phyloP scores from a whole-genome alignment of 208 protist species.

The Porcisia deanei region DNA sequence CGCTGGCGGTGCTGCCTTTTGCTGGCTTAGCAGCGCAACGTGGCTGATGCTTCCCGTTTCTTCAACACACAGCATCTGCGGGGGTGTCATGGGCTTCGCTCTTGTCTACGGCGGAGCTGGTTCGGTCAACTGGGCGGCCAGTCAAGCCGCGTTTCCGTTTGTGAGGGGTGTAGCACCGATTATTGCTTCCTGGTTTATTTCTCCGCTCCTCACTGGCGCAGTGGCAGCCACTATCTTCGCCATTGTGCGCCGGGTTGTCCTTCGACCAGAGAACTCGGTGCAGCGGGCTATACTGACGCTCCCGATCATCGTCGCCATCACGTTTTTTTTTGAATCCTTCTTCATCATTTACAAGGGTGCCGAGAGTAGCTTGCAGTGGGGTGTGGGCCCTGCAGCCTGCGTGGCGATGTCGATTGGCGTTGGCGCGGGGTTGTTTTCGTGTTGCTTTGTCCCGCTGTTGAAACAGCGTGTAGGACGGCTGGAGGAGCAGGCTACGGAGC shows the following conservation, averaged over 20 bases:
- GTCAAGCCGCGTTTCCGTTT: constrained; percentile 62
- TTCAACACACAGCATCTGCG: constrained; percentile 82
- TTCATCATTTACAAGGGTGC: constrained; percentile 82
- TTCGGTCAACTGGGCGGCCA: constrained; percentile 63
- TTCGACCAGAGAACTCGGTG: constrained; percentile 54
- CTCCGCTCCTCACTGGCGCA: constrained; percentile 60
- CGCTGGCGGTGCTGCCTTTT: constrained; percentile 60
- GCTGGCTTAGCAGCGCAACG: constrained; percentile 67
- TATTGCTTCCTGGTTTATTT: constrained; percentile 84
- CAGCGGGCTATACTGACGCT: constrained; percentile 56
- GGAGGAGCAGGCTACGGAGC: constrained; percentile 31
- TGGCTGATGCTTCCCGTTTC: constrained; percentile 71
- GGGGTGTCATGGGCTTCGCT: constrained; percentile 80
- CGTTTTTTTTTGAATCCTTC: constrained; percentile 83
- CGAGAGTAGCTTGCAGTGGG: constrained; percentile 59
- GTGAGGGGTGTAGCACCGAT: constrained; percentile 75
- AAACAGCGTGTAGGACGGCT: constrained; percentile 39
- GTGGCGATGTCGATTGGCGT: constrained; percentile 54
- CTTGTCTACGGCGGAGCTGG: constrained; percentile 69
- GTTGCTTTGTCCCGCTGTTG: constrained; percentile 59
- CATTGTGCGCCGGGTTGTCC: constrained; percentile 49
- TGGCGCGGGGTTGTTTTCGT: constrained; percentile 44
- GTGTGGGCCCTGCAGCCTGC: constrained; percentile 46
- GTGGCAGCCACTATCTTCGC: constrained; percentile 66
- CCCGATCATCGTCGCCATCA: constrained; percentile 62